These are phyloP conservation scores for Amanita brunnescens DNA, from an alignment of 768 basidiomycete genomes.

Conservation along the genomic window DNA sequence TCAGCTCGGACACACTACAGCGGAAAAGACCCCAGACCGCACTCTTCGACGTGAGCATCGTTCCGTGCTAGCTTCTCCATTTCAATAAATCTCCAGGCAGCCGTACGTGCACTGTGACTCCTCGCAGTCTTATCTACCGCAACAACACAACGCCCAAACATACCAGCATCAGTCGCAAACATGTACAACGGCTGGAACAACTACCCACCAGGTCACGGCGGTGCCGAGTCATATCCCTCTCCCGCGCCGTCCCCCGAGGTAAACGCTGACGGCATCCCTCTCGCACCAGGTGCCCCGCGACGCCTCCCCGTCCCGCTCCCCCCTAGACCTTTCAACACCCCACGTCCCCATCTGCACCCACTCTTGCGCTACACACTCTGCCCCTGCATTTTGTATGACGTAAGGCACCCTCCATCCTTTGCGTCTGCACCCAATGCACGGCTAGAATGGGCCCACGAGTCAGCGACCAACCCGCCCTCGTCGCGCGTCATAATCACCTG, in stretches of 20 bases:
- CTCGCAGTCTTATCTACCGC: background rate
- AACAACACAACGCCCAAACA: background rate
- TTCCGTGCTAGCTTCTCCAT: background rate
- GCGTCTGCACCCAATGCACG: background rate
- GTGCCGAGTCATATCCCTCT: background rate
- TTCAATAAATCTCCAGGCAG: background rate
- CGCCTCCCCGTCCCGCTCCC: background rate
- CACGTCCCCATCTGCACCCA: background rate
- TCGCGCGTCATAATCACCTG: background rate
- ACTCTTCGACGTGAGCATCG: background rate
- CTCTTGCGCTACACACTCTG: background rate
- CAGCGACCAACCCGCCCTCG: background rate
- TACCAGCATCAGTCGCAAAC: background rate
- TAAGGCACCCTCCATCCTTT: background rate
- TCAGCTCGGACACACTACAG: background rate
- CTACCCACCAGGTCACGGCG: background rate
- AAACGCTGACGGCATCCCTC: background rate
- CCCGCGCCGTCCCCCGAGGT: background rate
- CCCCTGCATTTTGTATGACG: slow-evolving; percentile 1
- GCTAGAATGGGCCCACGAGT: slow-evolving; percentile 1
- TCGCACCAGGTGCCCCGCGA: background rate
- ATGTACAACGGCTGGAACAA: slow-evolving; percentile 1
- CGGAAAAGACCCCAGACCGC: background rate
- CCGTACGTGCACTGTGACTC: background rate
- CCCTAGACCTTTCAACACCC: background rate